Conservation (phyloP, 306 rosid species). For the Clitoria ternatea region DNA sequence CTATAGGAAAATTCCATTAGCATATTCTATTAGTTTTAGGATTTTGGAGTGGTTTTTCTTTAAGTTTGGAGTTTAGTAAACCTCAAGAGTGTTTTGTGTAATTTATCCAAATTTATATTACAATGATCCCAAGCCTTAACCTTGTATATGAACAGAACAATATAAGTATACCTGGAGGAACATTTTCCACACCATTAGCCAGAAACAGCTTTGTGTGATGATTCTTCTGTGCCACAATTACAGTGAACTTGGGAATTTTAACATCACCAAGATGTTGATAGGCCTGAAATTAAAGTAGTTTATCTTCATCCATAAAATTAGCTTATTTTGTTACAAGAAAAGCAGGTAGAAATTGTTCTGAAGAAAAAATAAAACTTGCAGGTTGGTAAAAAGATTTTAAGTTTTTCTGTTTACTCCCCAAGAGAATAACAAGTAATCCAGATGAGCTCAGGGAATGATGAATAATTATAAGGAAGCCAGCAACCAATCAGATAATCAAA, state of each 20-base stretch:
- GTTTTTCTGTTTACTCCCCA: background rate
- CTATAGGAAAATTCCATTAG: too few species aligned
- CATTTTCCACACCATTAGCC: constrained; percentile 53
- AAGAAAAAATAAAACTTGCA: background rate
- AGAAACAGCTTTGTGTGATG: constrained; percentile 78
- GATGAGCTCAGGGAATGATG: background rate
- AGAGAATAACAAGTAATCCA: background rate
- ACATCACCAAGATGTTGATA: constrained; percentile 70
- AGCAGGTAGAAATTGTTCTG: background rate
- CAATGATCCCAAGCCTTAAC: background rate
- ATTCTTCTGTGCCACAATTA: constrained; percentile 83
- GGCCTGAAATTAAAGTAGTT: constrained; percentile 55
- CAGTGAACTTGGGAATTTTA: constrained; percentile 70
- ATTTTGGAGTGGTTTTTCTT: too few species aligned
- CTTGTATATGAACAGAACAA: background rate
- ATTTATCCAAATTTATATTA: constrained; percentile 8
- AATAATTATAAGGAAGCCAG: background rate
- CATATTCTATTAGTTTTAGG: too few species aligned
- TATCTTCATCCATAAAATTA: constrained; percentile 12
- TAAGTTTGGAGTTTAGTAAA: too few species aligned
- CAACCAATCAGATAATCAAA: constrained; percentile 12
- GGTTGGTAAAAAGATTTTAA: background rate
- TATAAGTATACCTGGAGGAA: constrained; percentile 79
- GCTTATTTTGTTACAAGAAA: background rate
- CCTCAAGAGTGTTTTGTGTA: too few species aligned